Evolutionary conservation across 139 green algal species (phyloP).

Genomic region (Chlorella sp.): DNA sequence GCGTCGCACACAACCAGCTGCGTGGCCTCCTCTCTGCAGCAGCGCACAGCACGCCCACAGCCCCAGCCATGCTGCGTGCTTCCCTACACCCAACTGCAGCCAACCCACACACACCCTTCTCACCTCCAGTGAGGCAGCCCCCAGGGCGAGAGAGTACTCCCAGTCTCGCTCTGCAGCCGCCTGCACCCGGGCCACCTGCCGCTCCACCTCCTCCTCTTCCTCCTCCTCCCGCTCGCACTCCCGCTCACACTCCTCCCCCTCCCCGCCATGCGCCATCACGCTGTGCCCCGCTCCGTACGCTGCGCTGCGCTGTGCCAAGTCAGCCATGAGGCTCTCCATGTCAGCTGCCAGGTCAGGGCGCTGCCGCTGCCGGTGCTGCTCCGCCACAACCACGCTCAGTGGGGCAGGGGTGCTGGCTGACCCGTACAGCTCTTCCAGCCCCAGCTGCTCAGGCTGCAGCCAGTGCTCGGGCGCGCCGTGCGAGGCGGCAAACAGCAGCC

Average conservation of each 20-base stretch:
- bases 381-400: slow-evolving; percentile 8
- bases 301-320: background rate
- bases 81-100: too few species aligned
- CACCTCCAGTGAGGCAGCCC: background rate
- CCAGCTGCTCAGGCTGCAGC: slow-evolving; percentile 54
- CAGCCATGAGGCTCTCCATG: slow-evolving; percentile 7
- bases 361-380: background rate
- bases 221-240: slow-evolving; percentile 59
- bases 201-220: slow-evolving; percentile 52
- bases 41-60: too few species aligned
- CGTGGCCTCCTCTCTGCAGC: too few species aligned
- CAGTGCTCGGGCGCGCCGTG: slow-evolving; percentile 20
- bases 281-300: slow-evolving; percentile 11
- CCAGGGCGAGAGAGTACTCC: slow-evolving; percentile 29
- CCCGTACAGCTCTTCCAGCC: slow-evolving; percentile 1
- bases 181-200: slow-evolving; percentile 30
- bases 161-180: slow-evolving; percentile 43
- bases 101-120: too few species aligned
- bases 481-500: slow-evolving; percentile 51
- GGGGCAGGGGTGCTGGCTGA: too few species aligned
- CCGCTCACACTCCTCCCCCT: slow-evolving; percentile 64
- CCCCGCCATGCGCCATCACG: slow-evolving; percentile 16
- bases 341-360: background rate
- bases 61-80: too few species aligned
- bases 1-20: too few species aligned